Percentiles rank a stretch among this genome's conserved stretches.
Conservation (phyloP, 805 yeast genomes). For the Yamadazyma tumulicola region DNA sequence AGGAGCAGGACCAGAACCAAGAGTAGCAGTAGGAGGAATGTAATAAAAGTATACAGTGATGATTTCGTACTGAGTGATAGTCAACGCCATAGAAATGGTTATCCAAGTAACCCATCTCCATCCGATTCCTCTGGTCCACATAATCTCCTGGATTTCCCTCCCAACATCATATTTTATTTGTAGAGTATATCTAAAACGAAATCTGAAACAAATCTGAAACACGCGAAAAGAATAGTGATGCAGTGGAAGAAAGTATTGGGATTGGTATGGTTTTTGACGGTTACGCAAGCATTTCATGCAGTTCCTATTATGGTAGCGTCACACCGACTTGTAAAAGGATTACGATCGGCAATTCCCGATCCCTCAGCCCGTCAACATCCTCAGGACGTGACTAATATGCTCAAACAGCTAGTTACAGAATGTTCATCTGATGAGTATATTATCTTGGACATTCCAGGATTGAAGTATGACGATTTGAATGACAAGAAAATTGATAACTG, state of each 20-base stretch:
- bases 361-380: constrained; percentile 21
- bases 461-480: constrained; percentile 26
- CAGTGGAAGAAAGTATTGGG: background rate
- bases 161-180: background rate
- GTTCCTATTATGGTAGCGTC: constrained; percentile 39
- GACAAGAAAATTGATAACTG: constrained; percentile 35
- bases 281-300: constrained; percentile 10
- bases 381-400: constrained; percentile 27
- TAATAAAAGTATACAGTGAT: constrained; percentile 5
- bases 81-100: background rate
- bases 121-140: no score
- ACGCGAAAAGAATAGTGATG: background rate
- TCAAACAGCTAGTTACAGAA: constrained; percentile 33
- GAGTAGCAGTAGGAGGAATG: background rate
- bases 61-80: constrained; percentile 3
- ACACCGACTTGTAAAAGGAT: constrained; percentile 33
- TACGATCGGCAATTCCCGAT: constrained; percentile 12
- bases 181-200: constrained; percentile 4
- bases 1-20: background rate
- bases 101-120: no score
- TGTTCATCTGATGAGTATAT: constrained; percentile 39
- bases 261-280: background rate
- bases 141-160: background rate
- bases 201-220: constrained; percentile 7
- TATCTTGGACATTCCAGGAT: constrained; percentile 38